These are phyloP conservation scores for Trichosporon sp. DNA, from an alignment of 1,284 basidiomycete genomes.

Conservation along the genomic window DNA sequence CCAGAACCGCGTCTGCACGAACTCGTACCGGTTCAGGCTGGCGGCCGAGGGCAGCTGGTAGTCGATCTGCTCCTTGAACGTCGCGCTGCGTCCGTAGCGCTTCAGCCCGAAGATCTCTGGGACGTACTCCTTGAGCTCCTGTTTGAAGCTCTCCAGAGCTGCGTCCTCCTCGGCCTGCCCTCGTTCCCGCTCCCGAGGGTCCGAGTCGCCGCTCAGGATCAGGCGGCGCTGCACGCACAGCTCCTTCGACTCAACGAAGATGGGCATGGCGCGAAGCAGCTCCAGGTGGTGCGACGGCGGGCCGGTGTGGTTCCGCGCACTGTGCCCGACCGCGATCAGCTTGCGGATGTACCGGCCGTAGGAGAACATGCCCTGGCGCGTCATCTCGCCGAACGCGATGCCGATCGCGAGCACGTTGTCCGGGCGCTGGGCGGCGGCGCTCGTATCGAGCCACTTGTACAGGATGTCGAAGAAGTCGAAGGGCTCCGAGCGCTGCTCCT, in stretches of 20 bases:
- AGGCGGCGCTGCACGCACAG: slow-evolving; percentile 40
- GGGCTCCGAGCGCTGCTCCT: slow-evolving; percentile 21
- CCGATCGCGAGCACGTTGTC: slow-evolving; percentile 63
- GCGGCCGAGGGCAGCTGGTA: slow-evolving; percentile 31
- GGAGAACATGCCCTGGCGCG: slow-evolving; percentile 69
- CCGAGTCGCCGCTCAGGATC: slow-evolving; percentile 40
- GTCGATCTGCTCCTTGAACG: slow-evolving; percentile 28
- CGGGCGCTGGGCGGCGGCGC: slow-evolving; percentile 58
- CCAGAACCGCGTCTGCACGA: slow-evolving; percentile 42
- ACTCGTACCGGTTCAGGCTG: slow-evolving; percentile 34
- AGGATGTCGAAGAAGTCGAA: slow-evolving; percentile 51
- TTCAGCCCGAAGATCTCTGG: slow-evolving; percentile 43
- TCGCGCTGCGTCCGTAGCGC: slow-evolving; percentile 29
- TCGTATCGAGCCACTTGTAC: slow-evolving; percentile 79
- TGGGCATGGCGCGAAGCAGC: slow-evolving; percentile 40
- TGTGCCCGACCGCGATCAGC: slow-evolving; percentile 67
- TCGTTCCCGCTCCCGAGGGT: slow-evolving; percentile 18
- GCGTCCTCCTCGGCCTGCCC: slow-evolving; percentile 35
- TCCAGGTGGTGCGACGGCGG: slow-evolving; percentile 36
- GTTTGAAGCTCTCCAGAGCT: slow-evolving; percentile 28
- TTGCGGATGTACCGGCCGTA: slow-evolving; percentile 80
- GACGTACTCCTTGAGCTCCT: slow-evolving; percentile 41
- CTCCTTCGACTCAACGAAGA: slow-evolving; percentile 43
- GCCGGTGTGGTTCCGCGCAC: slow-evolving; percentile 24
- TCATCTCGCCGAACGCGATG: slow-evolving; percentile 72